Conservation (phyloP, 257 asterid genomes). For the Nyctanthes arbortristis region DNA sequence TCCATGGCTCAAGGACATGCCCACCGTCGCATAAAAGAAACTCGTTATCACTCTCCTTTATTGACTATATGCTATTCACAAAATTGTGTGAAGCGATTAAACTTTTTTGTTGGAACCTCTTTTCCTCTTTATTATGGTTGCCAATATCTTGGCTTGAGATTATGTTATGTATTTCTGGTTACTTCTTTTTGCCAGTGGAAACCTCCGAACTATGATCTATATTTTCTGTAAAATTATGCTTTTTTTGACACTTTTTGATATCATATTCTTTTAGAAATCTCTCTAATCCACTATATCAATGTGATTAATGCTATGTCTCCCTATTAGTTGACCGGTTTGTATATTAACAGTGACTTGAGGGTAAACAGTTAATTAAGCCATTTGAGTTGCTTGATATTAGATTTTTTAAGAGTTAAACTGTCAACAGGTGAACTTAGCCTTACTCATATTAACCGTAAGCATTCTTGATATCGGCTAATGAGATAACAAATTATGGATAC, state of each 20-base stretch:
- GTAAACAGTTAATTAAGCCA: no score
- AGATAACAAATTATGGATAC: background rate
- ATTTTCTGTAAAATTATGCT: no score
- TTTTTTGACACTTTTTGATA: background rate
- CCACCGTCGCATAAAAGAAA: conserved; percentile 28
- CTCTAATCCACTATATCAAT: background rate
- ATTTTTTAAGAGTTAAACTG: no score
- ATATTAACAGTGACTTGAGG: no score
- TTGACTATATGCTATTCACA: no score
- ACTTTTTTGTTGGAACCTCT: background rate
- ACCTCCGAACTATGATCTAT: background rate
- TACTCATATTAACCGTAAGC: background rate
- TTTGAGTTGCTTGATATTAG: no score
- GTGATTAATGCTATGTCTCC: background rate
- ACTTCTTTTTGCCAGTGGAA: background rate
- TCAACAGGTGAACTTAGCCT: no score
- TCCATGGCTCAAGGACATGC: conserved; percentile 46
- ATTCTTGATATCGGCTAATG: background rate
- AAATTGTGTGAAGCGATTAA: background rate
- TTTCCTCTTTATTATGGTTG: background rate
- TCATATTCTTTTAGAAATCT: background rate
- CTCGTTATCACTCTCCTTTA: no score
- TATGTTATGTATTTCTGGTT: background rate
- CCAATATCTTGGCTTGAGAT: background rate
- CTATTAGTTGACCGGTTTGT: no score